Evolutionary conservation across 2,329 filamentous ascomycete species (phyloP).

Genomic region (Pyricularia grisea): DNA sequence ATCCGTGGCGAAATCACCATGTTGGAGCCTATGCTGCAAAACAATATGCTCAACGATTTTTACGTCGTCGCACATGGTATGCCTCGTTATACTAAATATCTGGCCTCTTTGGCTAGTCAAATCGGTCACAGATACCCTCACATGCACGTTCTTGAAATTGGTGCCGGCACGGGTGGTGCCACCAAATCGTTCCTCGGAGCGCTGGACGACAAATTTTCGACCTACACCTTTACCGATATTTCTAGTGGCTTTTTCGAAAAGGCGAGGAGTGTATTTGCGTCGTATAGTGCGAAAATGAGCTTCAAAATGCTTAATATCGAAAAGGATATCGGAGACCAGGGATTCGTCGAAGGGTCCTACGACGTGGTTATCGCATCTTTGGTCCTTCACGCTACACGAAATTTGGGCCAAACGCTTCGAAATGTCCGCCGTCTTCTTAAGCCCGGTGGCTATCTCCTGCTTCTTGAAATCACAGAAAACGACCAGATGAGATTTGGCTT

Average conservation of each 20-base stretch:
- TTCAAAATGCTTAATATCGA: conserved; percentile 19
- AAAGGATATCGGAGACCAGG: conserved; percentile 18
- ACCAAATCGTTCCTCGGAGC: conserved; percentile 20
- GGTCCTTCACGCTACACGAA: conserved; percentile 18
- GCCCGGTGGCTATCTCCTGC: conserved; percentile 23
- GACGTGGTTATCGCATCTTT: conserved; percentile 22
- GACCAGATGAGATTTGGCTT: background rate
- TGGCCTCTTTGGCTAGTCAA: conserved; percentile 15
- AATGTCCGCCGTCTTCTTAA: conserved; percentile 20
- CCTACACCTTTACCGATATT: conserved; percentile 24
- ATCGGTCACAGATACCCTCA: conserved; percentile 26
- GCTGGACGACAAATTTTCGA: conserved; percentile 15
- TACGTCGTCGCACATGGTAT: conserved; percentile 12
- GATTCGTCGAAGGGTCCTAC: conserved; percentile 18
- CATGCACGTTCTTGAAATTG: conserved; percentile 24
- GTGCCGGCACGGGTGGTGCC: conserved; percentile 27
- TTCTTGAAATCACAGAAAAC: conserved; percentile 10
- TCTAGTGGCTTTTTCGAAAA: conserved; percentile 26
- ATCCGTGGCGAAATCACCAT: conserved; percentile 7
- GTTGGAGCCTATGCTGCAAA: conserved; percentile 23
- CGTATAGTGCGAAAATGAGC: conserved; percentile 17
- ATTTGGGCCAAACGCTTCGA: conserved; percentile 13
- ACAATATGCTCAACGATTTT: conserved; percentile 22
- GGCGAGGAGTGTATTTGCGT: conserved; percentile 19
- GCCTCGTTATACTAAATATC: background rate